Evolutionary conservation across 1,284 basidiomycete genomes (phyloP).

Genomic region (Sanghuangporus weigelae): DNA sequence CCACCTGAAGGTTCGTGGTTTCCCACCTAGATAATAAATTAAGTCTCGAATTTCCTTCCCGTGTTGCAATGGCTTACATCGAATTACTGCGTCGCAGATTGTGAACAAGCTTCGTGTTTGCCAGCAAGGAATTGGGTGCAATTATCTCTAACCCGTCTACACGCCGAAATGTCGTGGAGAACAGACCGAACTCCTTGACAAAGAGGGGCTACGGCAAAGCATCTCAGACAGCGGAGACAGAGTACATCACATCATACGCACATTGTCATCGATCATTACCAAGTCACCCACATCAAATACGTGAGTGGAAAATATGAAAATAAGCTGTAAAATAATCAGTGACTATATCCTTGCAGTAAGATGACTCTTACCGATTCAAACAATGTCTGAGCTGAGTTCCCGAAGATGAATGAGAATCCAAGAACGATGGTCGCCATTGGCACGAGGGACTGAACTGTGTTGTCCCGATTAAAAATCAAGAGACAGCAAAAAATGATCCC

Average conservation of each 20-base stretch:
- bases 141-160: slow-evolving; percentile 79
- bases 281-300: slow-evolving; percentile 76
- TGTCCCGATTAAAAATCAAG: slow-evolving; percentile 69
- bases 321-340: slow-evolving; percentile 38
- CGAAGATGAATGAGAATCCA: slow-evolving; percentile 79
- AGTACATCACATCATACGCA: slow-evolving; percentile 22
- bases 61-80: slow-evolving; percentile 42
- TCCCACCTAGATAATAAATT: slow-evolving; percentile 57
- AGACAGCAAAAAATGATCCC: slow-evolving; percentile 69
- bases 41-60: background rate
- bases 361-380: slow-evolving; percentile 55
- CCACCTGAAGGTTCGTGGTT: slow-evolving; percentile 56
- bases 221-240: background rate
- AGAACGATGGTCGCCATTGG: slow-evolving; percentile 78
- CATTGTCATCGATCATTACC: slow-evolving; percentile 73
- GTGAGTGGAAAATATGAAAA: slow-evolving; percentile 82
- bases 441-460: slow-evolving; percentile 74
- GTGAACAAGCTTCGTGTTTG: slow-evolving; percentile 71
- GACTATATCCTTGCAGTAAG: slow-evolving; percentile 2
- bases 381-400: slow-evolving; percentile 75
- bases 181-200: slow-evolving; percentile 77
- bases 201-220: slow-evolving; percentile 39
- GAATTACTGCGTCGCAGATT: slow-evolving; percentile 72
- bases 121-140: slow-evolving; percentile 75
- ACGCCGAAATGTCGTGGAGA: slow-evolving; percentile 75